A percentile compares a stretch with the other conserved stretches of the same genome.
These are phyloP conservation scores for Eutrema salsugineum DNA, from an alignment of 441 rosid species.

Conservation along the genomic window DNA sequence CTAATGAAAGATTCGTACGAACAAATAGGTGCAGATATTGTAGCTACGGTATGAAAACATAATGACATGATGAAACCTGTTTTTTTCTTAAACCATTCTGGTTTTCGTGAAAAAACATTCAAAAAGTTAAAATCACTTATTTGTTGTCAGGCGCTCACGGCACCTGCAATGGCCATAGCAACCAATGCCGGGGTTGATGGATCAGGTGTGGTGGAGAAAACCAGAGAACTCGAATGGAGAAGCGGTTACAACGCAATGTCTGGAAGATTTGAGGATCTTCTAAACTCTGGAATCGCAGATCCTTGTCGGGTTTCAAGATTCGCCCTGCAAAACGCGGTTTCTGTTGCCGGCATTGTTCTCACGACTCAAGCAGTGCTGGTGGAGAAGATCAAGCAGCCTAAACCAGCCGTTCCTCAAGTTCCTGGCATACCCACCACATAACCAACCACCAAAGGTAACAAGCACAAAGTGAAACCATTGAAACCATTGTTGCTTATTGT, in stretches of 20 bases:
- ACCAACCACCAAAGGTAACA: slow-evolving; percentile 9
- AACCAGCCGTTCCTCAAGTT: slow-evolving; percentile 54
- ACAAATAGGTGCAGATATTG: slow-evolving; percentile 70
- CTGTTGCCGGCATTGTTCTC: slow-evolving; percentile 70
- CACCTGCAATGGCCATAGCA: slow-evolving; percentile 76
- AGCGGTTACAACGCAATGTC: slow-evolving; percentile 77
- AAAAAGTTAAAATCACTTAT: neutral
- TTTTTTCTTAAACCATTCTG: neutral
- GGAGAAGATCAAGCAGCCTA: slow-evolving; percentile 59
- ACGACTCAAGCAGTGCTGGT: slow-evolving; percentile 78
- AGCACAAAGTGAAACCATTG: neutral
- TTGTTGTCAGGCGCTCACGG: slow-evolving; percentile 60
- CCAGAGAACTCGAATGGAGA: slow-evolving; percentile 52
- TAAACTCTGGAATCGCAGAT: slow-evolving; percentile 56
- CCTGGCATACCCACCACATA: slow-evolving; percentile 62
- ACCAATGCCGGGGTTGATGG: slow-evolving; percentile 77
- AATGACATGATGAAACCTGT: neutral
- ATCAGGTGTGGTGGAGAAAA: slow-evolving; percentile 64
- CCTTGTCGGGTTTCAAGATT: slow-evolving; percentile 79
- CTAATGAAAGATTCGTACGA: slow-evolving; percentile 60
- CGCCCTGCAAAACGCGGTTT: slow-evolving; percentile 79
- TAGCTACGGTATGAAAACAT: slow-evolving; percentile 49
- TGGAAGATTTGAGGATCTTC: slow-evolving; percentile 68
- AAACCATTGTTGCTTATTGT: neutral
- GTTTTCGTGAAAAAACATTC: neutral